Conservation (phyloP, 164 flowering plant species). For the Annona squamosa region DNA sequence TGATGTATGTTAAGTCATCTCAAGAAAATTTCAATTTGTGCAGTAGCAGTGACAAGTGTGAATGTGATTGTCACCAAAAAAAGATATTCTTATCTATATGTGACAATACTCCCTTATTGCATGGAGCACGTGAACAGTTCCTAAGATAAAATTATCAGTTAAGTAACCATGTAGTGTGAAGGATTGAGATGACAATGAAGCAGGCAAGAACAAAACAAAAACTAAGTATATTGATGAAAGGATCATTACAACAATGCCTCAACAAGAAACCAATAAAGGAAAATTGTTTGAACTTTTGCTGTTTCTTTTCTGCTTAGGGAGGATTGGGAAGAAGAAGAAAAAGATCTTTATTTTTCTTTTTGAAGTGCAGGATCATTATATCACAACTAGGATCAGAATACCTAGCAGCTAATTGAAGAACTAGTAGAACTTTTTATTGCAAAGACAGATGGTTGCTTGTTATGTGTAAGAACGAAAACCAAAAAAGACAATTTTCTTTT, state of each 20-base stretch:
- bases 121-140: neutral
- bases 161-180: neutral
- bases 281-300: neutral
- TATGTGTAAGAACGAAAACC: neutral
- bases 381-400: too few species aligned
- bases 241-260: neutral
- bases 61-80: neutral
- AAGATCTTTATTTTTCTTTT: too few species aligned
- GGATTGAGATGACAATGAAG: neutral
- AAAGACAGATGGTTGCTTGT: neutral
- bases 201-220: neutral
- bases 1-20: conserved; percentile 40
- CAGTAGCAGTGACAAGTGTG: neutral
- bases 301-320: neutral
- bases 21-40: neutral
- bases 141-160: neutral
- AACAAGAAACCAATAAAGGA: neutral
- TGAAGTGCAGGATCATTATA: too few species aligned
- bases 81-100: neutral
- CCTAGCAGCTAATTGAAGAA: neutral
- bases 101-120: neutral
- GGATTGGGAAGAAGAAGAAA: neutral
- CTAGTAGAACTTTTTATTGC: neutral
- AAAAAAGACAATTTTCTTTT: neutral
- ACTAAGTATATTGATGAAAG: neutral